Evolutionary conservation across 371 early-diverging fungal genomes (phyloP).

Genomic region (Mortierella sp.): DNA sequence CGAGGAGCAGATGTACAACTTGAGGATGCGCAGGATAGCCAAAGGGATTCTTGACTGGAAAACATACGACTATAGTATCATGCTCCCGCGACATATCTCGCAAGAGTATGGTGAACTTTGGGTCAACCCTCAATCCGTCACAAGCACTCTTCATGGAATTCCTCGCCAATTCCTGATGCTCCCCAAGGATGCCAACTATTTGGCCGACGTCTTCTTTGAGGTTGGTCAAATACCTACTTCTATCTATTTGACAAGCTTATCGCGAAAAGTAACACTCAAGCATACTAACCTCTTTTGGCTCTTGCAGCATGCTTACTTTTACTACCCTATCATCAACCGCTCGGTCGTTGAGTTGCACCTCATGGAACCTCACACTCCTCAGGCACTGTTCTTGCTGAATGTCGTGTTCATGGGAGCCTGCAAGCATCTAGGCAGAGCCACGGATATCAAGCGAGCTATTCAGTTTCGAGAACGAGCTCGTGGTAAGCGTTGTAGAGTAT

Average conservation of each 20-base stretch:
- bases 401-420: conserved; percentile 39
- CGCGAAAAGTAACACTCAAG: not conserved
- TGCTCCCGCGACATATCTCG: conserved; percentile 41
- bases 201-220: conserved; percentile 47
- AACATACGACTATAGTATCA: conserved; percentile 28
- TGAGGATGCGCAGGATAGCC: conserved; percentile 32
- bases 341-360: conserved; percentile 30
- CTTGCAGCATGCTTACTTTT: conserved; percentile 35
- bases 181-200: conserved; percentile 42
- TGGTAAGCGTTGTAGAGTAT: conserved; percentile 12
- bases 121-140: conserved; percentile 11
- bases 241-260: too few species aligned
- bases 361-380: conserved; percentile 41
- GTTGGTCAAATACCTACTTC: too few species aligned
- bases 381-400: conserved; percentile 30
- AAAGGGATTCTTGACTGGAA: conserved; percentile 29
- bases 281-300: not conserved
- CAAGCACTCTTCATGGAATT: conserved; percentile 15
- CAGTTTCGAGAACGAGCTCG: conserved; percentile 45
- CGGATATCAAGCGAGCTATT: conserved; percentile 42
- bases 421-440: conserved; percentile 30
- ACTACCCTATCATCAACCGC: conserved; percentile 40
- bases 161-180: conserved; percentile 35
- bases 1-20: not conserved
- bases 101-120: conserved; percentile 39